phyloP scores from a whole-genome alignment of 2,329 filamentous ascomycete genomes.

The Aspergillus sp. region DNA sequence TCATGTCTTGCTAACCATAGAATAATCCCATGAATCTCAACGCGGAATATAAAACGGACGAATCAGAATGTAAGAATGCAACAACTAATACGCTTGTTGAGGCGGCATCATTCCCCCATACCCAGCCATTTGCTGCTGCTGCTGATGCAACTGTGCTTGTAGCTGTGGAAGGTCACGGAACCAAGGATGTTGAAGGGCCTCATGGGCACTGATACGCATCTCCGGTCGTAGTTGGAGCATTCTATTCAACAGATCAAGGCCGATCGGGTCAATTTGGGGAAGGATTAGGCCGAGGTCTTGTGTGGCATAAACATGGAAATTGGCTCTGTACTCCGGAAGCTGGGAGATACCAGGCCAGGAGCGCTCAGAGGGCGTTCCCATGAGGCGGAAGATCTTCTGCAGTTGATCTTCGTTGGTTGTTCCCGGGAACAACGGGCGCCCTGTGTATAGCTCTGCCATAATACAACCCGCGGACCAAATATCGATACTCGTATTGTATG shows the following conservation, averaged over 20 bases:
- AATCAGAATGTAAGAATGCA: not conserved
- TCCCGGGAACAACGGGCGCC: conserved; percentile 89
- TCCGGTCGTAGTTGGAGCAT: conserved; percentile 95
- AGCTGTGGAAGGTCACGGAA: conserved; percentile 67
- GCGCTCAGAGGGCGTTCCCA: conserved; percentile 94
- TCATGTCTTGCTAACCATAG: conserved; percentile 19
- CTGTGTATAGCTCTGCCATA: conserved; percentile 99
- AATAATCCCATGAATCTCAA: not conserved
- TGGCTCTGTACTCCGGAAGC: conserved; percentile 96
- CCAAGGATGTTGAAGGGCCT: conserved; percentile 89
- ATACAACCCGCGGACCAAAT: conserved; percentile 99
- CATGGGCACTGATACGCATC: conserved; percentile 81
- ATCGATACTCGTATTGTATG: conserved; percentile 99
- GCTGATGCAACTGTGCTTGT: conserved; percentile 48
- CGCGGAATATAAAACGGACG: not conserved
- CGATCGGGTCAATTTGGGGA: conserved; percentile 82
- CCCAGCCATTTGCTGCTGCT: conserved; percentile 36
- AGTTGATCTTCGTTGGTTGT: conserved; percentile 99
- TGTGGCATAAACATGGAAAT: conserved; percentile 90
- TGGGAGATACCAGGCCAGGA: conserved; percentile 94
- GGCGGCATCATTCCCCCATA: conserved; percentile 41
- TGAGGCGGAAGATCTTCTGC: conserved; percentile 94
- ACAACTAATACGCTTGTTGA: conserved; percentile 34
- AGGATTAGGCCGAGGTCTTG: conserved; percentile 85
- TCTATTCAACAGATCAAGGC: conserved; percentile 80